phyloP scores from a whole-genome alignment of 106 monocot genomes.

The Triglochin maritima region DNA sequence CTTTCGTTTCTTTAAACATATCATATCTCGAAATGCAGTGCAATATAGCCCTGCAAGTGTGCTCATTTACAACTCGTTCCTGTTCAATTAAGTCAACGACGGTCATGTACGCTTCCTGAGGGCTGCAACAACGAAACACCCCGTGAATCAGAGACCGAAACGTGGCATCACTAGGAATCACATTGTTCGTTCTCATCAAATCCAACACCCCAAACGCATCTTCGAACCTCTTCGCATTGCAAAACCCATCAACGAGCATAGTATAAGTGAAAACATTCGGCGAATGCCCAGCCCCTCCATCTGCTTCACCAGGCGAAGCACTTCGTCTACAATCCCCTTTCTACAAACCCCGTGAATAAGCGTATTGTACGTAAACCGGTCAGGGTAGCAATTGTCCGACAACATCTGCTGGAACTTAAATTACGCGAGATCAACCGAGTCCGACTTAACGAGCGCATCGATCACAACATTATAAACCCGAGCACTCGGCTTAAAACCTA shows the following conservation, averaged over 20 bases:
- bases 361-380: slow-evolving; percentile 81
- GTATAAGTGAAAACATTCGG: slow-evolving; percentile 89
- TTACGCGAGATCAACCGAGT: slow-evolving; percentile 74
- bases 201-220: slow-evolving; percentile 51
- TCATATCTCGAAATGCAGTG: slow-evolving; percentile 62
- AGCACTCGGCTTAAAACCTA: slow-evolving; percentile 56
- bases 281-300: slow-evolving; percentile 42
- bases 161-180: slow-evolving; percentile 62
- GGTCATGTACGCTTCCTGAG: slow-evolving; percentile 37
- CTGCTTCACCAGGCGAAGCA: slow-evolving; percentile 56
- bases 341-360: slow-evolving; percentile 89
- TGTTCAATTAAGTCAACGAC: slow-evolving; percentile 27
- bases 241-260: slow-evolving; percentile 86
- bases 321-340: slow-evolving; percentile 69
- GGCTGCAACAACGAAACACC: slow-evolving; percentile 37
- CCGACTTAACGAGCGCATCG: slow-evolving; percentile 57
- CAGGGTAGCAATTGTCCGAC: slow-evolving; percentile 64
- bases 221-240: slow-evolving; percentile 56
- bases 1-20: slow-evolving; percentile 39
- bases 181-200: slow-evolving; percentile 45
- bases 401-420: slow-evolving; percentile 90
- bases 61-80: slow-evolving; percentile 9
- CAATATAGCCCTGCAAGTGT: slow-evolving; percentile 39
- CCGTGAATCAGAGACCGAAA: slow-evolving; percentile 70
- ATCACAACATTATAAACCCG: slow-evolving; percentile 70